Percentiles rank a stretch among this genome's conserved stretches.
Conservation (phyloP, 2,329 filamentous ascomycete genomes). For the Colletotrichum euphorbiae region DNA sequence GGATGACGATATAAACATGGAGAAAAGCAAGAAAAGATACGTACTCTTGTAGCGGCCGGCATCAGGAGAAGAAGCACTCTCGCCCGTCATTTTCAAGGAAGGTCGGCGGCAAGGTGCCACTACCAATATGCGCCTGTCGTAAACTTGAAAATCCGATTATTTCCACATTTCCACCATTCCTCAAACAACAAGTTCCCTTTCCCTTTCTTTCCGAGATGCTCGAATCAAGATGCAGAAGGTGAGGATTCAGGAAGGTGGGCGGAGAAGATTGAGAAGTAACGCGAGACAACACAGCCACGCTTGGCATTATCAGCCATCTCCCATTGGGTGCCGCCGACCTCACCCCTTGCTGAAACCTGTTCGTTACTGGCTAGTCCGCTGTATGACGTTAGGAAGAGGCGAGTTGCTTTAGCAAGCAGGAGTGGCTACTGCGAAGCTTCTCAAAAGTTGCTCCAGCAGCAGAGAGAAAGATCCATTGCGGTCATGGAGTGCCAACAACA, state of each 20-base stretch:
- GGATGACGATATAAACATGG: background rate
- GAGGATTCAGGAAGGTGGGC: background rate
- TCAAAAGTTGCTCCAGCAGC: background rate
- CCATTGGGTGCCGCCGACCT: constrained; percentile 23
- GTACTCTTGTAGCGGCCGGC: no score
- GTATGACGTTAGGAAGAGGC: constrained; percentile 32
- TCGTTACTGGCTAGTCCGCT: constrained; percentile 23
- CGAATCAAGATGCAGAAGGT: background rate
- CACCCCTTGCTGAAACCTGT: constrained; percentile 34
- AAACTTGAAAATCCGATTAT: no score
- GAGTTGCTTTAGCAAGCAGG: background rate
- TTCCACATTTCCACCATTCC: no score
- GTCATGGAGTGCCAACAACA: background rate
- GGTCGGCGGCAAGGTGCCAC: background rate
- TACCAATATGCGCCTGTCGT: no score
- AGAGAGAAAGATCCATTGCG: constrained; percentile 6
- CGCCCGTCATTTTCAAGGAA: no score
- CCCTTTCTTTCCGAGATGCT: background rate
- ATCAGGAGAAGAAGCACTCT: no score
- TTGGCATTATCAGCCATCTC: constrained; percentile 24
- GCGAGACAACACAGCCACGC: constrained; percentile 39
- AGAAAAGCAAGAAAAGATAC: no score
- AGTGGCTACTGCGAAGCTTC: constrained; percentile 4
- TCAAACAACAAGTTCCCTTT: no score
- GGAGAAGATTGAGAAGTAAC: constrained; percentile 35